Percentiles rank a stretch among this genome's conserved stretches.
Conservation (phyloP, 805 yeast genomes). For the Starmerella apis region DNA sequence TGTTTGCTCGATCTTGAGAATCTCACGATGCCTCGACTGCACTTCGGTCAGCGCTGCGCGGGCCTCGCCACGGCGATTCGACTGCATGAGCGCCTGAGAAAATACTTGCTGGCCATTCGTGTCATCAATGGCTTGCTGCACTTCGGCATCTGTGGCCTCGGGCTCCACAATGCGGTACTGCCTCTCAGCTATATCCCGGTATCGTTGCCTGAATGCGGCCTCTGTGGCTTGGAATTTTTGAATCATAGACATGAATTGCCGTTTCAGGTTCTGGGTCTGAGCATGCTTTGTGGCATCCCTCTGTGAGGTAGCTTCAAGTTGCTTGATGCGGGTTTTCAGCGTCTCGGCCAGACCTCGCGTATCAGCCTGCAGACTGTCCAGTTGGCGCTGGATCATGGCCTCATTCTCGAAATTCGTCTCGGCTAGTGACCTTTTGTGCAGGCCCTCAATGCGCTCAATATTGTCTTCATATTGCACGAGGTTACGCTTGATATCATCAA, state of each 20-base stretch:
- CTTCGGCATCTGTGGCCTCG: constrained; percentile 58
- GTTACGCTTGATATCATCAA: constrained; percentile 56
- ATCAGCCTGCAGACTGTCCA: constrained; percentile 67
- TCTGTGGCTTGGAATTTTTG: constrained; percentile 81
- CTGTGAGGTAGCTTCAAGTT: constrained; percentile 47
- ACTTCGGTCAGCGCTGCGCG: constrained; percentile 91
- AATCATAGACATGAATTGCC: constrained; percentile 72
- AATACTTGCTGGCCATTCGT: constrained; percentile 79
- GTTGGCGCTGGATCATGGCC: constrained; percentile 56
- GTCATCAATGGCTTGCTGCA: constrained; percentile 74
- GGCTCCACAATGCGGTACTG: constrained; percentile 68
- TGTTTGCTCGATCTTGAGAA: constrained; percentile 86
- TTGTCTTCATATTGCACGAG: constrained; percentile 60
- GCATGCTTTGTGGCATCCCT: constrained; percentile 68
- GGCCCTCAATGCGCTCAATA: constrained; percentile 56
- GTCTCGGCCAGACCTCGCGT: constrained; percentile 66
- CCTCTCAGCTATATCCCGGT: constrained; percentile 78
- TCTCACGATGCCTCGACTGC: constrained; percentile 88
- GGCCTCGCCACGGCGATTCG: constrained; percentile 53
- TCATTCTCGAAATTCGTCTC: constrained; percentile 66
- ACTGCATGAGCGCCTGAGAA: constrained; percentile 58
- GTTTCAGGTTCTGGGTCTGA: constrained; percentile 83
- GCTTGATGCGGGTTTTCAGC: constrained; percentile 66
- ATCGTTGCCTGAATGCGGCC: constrained; percentile 72
- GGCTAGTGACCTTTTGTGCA: constrained; percentile 59